A percentile compares a stretch with the other conserved stretches of the same genome.
phyloP scores from a whole-genome alignment of 2,329 filamentous ascomycete species.

The Pseudocercospora fijiensis region DNA sequence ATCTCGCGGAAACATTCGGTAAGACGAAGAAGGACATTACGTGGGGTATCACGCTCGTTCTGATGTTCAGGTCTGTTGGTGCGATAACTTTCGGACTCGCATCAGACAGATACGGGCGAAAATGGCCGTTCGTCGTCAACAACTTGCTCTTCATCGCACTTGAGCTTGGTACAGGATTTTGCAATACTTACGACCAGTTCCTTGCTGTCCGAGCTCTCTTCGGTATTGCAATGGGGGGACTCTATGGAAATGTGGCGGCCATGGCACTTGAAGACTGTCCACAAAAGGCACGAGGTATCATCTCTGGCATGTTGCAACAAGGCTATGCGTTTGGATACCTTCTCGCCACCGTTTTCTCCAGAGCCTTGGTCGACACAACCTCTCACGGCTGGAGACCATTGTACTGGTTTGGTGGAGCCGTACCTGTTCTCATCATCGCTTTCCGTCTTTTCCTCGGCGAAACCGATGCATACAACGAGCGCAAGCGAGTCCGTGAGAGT shows the following conservation, averaged over 20 bases:
- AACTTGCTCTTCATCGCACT: slow-evolving; percentile 61
- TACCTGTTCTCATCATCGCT: slow-evolving; percentile 75
- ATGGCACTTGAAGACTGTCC: slow-evolving; percentile 64
- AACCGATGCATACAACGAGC: slow-evolving; percentile 69
- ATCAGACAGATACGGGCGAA: slow-evolving; percentile 37
- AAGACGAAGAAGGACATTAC: slow-evolving; percentile 59
- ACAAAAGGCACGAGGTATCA: slow-evolving; percentile 56
- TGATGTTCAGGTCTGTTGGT: slow-evolving; percentile 63
- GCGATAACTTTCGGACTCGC: slow-evolving; percentile 56
- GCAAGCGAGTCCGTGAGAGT: slow-evolving; percentile 62
- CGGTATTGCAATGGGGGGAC: slow-evolving; percentile 64
- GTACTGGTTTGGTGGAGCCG: slow-evolving; percentile 84
- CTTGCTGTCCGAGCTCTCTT: slow-evolving; percentile 60
- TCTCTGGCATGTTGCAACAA: slow-evolving; percentile 63
- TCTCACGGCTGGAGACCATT: slow-evolving; percentile 78
- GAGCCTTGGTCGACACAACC: slow-evolving; percentile 71
- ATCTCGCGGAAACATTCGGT: slow-evolving; percentile 55
- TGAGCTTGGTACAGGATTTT: slow-evolving; percentile 61
- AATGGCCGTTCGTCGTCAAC: slow-evolving; percentile 58
- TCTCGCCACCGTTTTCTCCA: slow-evolving; percentile 46
- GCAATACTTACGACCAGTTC: slow-evolving; percentile 58
- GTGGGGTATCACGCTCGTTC: slow-evolving; percentile 56
- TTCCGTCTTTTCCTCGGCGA: slow-evolving; percentile 78
- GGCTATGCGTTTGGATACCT: slow-evolving; percentile 65
- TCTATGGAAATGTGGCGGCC: slow-evolving; percentile 62